phyloP scores from a whole-genome alignment of 2,329 filamentous ascomycete genomes.

The Rasamsonia emersonii region DNA sequence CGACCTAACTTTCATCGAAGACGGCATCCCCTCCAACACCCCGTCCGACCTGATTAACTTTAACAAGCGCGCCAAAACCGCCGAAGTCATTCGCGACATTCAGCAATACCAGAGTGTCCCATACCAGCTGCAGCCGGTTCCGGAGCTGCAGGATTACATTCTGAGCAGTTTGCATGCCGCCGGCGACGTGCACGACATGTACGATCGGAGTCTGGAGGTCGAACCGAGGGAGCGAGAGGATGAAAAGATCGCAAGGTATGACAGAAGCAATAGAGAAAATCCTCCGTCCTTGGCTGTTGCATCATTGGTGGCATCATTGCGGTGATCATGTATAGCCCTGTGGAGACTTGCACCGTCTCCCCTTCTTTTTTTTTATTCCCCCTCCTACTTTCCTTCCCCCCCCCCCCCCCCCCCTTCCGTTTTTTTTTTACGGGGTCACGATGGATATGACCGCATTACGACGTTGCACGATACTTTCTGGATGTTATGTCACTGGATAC shows the following conservation, averaged over 20 bases:
- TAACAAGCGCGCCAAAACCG: slow-evolving; percentile 94
- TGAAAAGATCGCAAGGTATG: slow-evolving; percentile 97
- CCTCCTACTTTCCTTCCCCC: not conserved
- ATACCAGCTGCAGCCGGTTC: slow-evolving; percentile 82
- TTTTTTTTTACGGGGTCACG: no score
- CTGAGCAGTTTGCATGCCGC: slow-evolving; percentile 92
- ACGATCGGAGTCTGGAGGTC: slow-evolving; percentile 87
- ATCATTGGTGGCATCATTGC: slow-evolving; percentile 23
- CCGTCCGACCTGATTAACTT: slow-evolving; percentile 98
- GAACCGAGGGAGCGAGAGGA: slow-evolving; percentile 95
- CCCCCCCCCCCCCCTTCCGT: no score
- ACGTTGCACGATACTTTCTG: no score
- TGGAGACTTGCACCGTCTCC: not conserved
- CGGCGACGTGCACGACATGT: slow-evolving; percentile 98
- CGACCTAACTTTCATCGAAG: slow-evolving; percentile 96
- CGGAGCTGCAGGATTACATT: slow-evolving; percentile 93
- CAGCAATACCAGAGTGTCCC: slow-evolving; percentile 98
- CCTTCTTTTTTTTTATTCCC: not conserved
- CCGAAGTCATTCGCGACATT: slow-evolving; percentile 95
- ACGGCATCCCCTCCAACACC: slow-evolving; percentile 93
- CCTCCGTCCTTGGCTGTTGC: slow-evolving; percentile 22
- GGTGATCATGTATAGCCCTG: slow-evolving; percentile 22
- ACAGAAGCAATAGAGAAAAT: slow-evolving; percentile 25
- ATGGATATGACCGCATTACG: no score
- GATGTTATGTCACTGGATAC: no score